phyloP scores from a whole-genome alignment of 139 green algal species.

The Eudorina sp. region DNA sequence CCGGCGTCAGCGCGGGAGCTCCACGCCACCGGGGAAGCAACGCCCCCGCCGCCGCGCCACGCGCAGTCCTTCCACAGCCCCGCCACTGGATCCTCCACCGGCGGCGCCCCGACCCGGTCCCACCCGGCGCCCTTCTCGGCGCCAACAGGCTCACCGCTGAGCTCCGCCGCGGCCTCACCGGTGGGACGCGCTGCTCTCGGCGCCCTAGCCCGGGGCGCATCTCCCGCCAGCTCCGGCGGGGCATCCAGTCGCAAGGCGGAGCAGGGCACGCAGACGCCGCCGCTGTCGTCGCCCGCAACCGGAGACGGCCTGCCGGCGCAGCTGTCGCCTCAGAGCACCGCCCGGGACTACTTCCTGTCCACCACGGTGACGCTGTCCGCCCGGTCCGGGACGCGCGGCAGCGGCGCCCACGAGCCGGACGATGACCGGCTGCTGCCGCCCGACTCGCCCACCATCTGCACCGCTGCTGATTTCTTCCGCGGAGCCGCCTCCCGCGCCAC shows the following conservation, averaged over 20 bases:
- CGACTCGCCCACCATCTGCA: conserved; percentile 20
- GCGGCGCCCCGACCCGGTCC: too few species aligned
- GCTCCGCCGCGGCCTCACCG: too few species aligned
- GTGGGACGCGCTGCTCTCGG: too few species aligned
- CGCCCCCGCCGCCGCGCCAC: too few species aligned
- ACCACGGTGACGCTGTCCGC: not conserved
- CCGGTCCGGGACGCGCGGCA: not conserved
- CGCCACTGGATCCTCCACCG: too few species aligned
- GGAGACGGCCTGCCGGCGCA: not conserved
- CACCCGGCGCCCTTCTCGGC: too few species aligned
- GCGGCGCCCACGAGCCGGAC: not conserved
- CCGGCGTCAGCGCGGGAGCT: too few species aligned
- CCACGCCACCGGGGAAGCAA: too few species aligned
- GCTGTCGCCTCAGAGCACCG: not conserved
- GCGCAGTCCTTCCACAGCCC: too few species aligned
- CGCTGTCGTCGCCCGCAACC: not conserved
- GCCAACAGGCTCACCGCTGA: too few species aligned
- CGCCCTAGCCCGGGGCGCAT: too few species aligned
- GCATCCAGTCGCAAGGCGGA: not conserved
- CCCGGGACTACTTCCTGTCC: conserved; percentile 25
- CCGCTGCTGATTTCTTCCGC: conserved; percentile 35
- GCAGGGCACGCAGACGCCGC: conserved; percentile 4
- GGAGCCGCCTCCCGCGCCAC: conserved; percentile 34
- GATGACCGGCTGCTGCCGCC: not conserved
- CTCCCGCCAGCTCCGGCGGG: not conserved